A percentile compares a stretch with the other conserved stretches of the same genome.
Conservation (phyloP, 768 basidiomycete species). For the Phanerochaete sordida region DNA sequence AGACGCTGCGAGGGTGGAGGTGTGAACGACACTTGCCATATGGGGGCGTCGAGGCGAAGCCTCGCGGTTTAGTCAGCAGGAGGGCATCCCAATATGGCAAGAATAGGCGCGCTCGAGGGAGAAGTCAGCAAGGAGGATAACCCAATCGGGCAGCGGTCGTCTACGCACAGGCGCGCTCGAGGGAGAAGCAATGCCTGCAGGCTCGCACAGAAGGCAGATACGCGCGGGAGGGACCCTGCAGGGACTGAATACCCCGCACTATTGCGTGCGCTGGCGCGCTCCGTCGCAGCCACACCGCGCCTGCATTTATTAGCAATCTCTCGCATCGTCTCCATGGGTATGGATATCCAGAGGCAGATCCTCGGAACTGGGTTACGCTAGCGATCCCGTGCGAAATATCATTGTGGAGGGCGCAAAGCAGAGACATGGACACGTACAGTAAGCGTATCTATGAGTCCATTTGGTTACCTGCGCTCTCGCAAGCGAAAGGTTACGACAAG, state of each 20-base stretch:
- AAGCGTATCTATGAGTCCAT: not conserved
- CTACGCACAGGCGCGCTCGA: no score
- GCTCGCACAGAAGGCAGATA: not conserved
- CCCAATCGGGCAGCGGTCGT: no score
- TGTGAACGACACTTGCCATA: not conserved
- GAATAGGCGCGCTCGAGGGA: no score
- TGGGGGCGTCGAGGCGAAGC: not conserved
- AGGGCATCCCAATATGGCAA: no score
- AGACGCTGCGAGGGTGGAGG: not conserved
- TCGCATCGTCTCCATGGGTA: not conserved
- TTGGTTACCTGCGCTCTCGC: conserved; percentile 61
- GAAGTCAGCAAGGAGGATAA: no score
- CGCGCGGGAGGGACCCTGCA: not conserved
- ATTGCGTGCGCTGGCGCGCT: not conserved
- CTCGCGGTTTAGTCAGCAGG: not conserved
- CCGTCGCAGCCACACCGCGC: not conserved
- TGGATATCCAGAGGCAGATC: not conserved
- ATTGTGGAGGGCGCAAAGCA: not conserved
- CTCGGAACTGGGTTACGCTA: not conserved
- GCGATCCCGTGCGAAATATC: not conserved
- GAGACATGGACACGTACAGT: not conserved
- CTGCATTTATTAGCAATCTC: no score
- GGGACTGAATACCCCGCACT: not conserved
- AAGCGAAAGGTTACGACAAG: conserved; percentile 74
- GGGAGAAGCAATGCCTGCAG: not conserved